Conservation (phyloP, 2,329 filamentous ascomycete genomes). For the Hymenoscyphus scutula region DNA sequence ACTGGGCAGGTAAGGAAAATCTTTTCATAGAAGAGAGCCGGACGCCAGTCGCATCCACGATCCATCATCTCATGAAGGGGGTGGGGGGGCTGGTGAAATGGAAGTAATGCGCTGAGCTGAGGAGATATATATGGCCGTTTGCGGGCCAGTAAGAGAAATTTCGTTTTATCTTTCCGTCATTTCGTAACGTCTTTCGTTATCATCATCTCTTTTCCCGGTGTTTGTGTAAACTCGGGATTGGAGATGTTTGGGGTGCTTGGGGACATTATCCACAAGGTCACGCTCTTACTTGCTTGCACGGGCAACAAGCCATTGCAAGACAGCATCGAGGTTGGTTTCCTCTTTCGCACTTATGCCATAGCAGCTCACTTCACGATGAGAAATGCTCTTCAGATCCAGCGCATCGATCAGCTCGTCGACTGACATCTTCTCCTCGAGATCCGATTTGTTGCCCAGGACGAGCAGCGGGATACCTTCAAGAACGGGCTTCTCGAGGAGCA, state of each 20-base stretch:
- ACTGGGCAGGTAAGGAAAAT: slow-evolving; percentile 25
- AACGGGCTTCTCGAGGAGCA: slow-evolving; percentile 78
- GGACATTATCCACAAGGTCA: slow-evolving; percentile 4
- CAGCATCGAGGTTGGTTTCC: slow-evolving; percentile 96
- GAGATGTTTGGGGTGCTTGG: slow-evolving; percentile 10
- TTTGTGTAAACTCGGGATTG: slow-evolving; percentile 25
- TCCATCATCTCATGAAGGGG: slow-evolving; percentile 14
- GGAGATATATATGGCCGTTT: slow-evolving; percentile 45
- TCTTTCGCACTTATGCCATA: slow-evolving; percentile 99
- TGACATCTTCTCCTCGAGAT: slow-evolving; percentile 83
- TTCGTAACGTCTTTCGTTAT: slow-evolving; percentile 45
- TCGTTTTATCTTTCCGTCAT: slow-evolving; percentile 48
- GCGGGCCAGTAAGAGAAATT: slow-evolving; percentile 38
- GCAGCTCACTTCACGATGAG: slow-evolving; percentile 91
- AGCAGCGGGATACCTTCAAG: slow-evolving; percentile 88
- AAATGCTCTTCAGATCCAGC: slow-evolving; percentile 84
- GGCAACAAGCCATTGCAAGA: slow-evolving; percentile 94
- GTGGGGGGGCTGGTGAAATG: slow-evolving; percentile 13
- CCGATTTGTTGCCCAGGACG: slow-evolving; percentile 95
- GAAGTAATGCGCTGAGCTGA: slow-evolving; percentile 33
- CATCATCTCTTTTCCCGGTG: slow-evolving; percentile 42
- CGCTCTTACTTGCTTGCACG: slow-evolving; percentile 67
- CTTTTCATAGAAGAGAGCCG: slow-evolving; percentile 16
- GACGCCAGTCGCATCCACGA: slow-evolving; percentile 12
- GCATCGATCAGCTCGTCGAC: slow-evolving; percentile 95